These are phyloP conservation scores for Aspergillus versicolor DNA, from an alignment of 2,329 filamentous ascomycete species.

Conservation along the genomic window DNA sequence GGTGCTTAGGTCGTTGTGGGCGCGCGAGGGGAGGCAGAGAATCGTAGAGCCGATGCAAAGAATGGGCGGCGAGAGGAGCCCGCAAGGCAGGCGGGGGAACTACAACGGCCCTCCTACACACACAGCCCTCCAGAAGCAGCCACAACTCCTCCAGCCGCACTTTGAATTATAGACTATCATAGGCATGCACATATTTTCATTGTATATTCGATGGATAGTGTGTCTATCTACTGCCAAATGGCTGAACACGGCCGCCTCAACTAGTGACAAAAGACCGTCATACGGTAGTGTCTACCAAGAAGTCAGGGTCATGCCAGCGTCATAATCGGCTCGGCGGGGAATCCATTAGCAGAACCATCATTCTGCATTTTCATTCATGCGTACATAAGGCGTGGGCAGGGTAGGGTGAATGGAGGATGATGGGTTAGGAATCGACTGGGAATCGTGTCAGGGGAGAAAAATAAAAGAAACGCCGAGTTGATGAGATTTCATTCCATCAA, in stretches of 20 bases:
- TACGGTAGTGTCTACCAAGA: conserved; percentile 7
- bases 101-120: not conserved
- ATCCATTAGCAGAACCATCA: conserved; percentile 20
- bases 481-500: conserved; percentile 8
- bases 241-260: conserved; percentile 19
- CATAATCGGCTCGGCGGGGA: conserved; percentile 18
- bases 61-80: conserved; percentile 2
- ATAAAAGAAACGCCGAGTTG: conserved; percentile 5
- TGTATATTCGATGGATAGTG: conserved; percentile 32
- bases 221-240: conserved; percentile 37
- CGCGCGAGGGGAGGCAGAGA: conserved; percentile 7
- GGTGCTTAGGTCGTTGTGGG: not conserved
- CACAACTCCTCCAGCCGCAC: not conserved
- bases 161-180: not conserved
- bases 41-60: not conserved
- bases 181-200: conserved; percentile 17
- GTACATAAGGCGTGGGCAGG: conserved; percentile 12
- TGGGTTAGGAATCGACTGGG: not conserved
- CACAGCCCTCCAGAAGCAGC: not conserved
- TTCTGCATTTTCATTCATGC: conserved; percentile 28
- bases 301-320: not conserved
- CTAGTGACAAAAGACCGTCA: conserved; percentile 10
- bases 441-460: conserved; percentile 5
- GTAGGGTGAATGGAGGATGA: not conserved
- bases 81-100: conserved; percentile 4